Evolutionary conservation across 164 flowering plant species (phyloP), one percentile per base, ranked within the genome.

Genomic region (Brasenia schreberi): DNA sequence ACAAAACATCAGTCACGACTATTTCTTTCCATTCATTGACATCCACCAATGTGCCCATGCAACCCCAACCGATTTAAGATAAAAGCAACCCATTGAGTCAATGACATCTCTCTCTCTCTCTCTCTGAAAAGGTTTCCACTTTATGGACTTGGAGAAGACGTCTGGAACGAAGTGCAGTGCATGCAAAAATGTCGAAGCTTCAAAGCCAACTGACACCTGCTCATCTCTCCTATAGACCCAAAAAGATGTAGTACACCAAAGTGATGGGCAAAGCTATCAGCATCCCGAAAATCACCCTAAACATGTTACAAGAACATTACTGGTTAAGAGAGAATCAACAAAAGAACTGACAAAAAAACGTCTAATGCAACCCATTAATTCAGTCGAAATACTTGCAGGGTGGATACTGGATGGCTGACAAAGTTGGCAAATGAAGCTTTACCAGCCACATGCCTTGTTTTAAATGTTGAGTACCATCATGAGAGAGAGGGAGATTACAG

Each of bases 231-330:
- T 75, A 85, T 70, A 90, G 70, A 70, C 93, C 97, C 83, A 91
- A 69, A n/a, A 91, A 71, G 53, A 91, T 81, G 82, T 91, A 91
- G 83, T 91, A 91, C 4, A 85, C 86, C 0, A 91, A 84, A 0
- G 95, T 88, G 19, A 91, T 84, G 0, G 97, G 97, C 75, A 91
- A 76, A 0, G 97, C 93, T 5, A 90, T 82, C 62, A 90, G 71
- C 97, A 90, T 90, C 63, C 97, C 97, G 62, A 90, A 90, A 60
- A 90, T 90, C 14, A 90, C 97, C 42, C 97, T 90, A 76, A 76
- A 77, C 18, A 49, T 59, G 5, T 61, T 5, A 19, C n/a, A 27
- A 19, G 18, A 18, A 19, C n/a, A 61, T 10, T 56, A 45, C 42
- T 62, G 12, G 56, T 4, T 5, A 27, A 11, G 18, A 63, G 19